Evolutionary conservation across 2,329 filamentous ascomycete genomes (phyloP), one percentile per base, ranked within the genome.

Genomic region (Orbilia ellipsospora): DNA sequence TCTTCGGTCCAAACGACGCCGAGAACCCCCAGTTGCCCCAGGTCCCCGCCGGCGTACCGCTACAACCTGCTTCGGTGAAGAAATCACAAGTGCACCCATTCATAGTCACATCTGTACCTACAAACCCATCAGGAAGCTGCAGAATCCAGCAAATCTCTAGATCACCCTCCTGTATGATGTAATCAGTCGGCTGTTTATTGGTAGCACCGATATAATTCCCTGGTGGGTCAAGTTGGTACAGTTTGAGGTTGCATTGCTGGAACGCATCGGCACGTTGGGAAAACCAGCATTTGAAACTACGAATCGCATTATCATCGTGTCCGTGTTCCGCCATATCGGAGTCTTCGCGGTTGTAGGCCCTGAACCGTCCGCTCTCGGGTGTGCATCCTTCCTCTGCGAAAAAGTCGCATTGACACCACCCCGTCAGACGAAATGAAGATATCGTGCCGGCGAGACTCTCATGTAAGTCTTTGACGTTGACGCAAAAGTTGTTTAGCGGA

Each of bases 401-500:
- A 42, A 68, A 68, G 4, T 68, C 55, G 16, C 64, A 68, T 52
- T 68, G 55, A 13, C 55, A 68, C 10, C 45, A 68, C 6, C 64
- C 64, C 1, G 28, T 61, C 1, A 61, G 16, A n/a, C 16, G 31
- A 44, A 13, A 60, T 13, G 64, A 52, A 12, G 64, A 61, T 52
- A 67, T 42, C 20, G 36, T 10, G 15, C 7, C 15, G 12, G 18
- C 31, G 4, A 67, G 63, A 3, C 15, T 8, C 0, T 40, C 13
- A 8, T 59, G 36, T 18, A 67, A 15, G 48, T 67, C 63, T 28
- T 51, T 44, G 26, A 67, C 4, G 54, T 67, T 67, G 1, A 52
- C 28, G 55, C 63, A 67, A 31, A 45, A 15, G n/a, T 66, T 57
- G 42, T 66, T 57, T 48, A 66, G 56, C 2, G n/a, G 23, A 20